A percentile compares a stretch with the other conserved stretches of the same genome.
Conservation (phyloP, 1,284 basidiomycete species). For the Rugosomyces carneus region DNA sequence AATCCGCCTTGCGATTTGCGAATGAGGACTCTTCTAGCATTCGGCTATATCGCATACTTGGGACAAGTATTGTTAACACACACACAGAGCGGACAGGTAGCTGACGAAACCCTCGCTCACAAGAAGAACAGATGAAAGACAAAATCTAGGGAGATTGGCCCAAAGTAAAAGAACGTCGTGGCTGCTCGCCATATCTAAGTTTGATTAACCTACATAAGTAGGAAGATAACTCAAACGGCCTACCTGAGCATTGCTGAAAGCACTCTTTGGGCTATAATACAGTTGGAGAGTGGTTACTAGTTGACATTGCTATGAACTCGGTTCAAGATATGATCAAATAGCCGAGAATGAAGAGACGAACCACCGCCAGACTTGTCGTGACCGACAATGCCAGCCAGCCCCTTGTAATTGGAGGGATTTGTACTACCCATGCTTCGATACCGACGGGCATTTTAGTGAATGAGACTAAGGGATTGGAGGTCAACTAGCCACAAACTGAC, state of each 20-base stretch:
- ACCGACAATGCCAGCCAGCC: constrained; percentile 77
- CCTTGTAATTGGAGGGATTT: constrained; percentile 87
- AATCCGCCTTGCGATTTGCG: constrained; percentile 85
- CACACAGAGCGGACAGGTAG: background rate
- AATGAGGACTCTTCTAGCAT: constrained; percentile 97
- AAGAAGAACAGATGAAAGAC: constrained; percentile 98
- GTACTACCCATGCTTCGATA: constrained; percentile 78
- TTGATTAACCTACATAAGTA: too few relatives aligned
- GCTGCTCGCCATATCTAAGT: constrained; percentile 86
- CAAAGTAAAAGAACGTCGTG: constrained; percentile 96
- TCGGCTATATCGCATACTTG: constrained; percentile 90
- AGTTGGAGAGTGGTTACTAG: constrained; percentile 85
- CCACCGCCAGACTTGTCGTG: constrained; percentile 77
- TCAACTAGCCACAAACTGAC: background rate
- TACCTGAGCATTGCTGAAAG: constrained; percentile 82
- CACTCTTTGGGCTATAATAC: constrained; percentile 85
- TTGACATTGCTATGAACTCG: constrained; percentile 80
- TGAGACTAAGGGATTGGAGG: too few relatives aligned
- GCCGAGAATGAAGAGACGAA: constrained; percentile 50
- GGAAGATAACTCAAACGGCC: too few relatives aligned
- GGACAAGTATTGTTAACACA: background rate
- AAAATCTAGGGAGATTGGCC: constrained; percentile 88
- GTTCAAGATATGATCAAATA: too few relatives aligned
- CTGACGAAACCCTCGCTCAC: constrained; percentile 40
- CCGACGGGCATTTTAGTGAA: constrained; percentile 67